phyloP scores from a whole-genome alignment of 2,329 filamentous ascomycete genomes.

The Arthrobotrys megalospora region DNA sequence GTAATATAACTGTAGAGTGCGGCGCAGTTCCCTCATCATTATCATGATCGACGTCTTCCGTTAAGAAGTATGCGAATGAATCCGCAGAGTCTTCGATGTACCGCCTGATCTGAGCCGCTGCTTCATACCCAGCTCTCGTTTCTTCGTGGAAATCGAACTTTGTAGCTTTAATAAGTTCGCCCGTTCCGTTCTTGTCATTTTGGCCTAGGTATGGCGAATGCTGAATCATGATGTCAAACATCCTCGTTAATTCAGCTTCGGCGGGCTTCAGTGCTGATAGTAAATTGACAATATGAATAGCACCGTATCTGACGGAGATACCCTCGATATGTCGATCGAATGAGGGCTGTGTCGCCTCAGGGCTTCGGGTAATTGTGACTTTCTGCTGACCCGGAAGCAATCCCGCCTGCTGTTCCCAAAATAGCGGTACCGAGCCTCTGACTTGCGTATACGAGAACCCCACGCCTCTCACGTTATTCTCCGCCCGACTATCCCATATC shows the following conservation, averaged over 20 bases:
- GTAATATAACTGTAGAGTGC: slow-evolving; percentile 77
- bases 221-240: slow-evolving; percentile 83
- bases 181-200: slow-evolving; percentile 70
- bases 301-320: slow-evolving; percentile 88
- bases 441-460: slow-evolving; percentile 95
- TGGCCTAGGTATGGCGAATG: slow-evolving; percentile 79
- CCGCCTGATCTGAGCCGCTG: slow-evolving; percentile 84
- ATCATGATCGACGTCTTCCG: slow-evolving; percentile 78
- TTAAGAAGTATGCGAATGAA: slow-evolving; percentile 91
- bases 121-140: slow-evolving; percentile 91
- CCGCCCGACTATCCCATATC: slow-evolving; percentile 76
- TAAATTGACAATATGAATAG: slow-evolving; percentile 92
- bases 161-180: slow-evolving; percentile 82
- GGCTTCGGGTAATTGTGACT: slow-evolving; percentile 88
- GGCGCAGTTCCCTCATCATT: slow-evolving; percentile 66
- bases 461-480: slow-evolving; percentile 66
- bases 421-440: slow-evolving; percentile 92
- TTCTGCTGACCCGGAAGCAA: slow-evolving; percentile 94
- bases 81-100: slow-evolving; percentile 85
- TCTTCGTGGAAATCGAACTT: slow-evolving; percentile 98
- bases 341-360: slow-evolving; percentile 90
- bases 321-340: slow-evolving; percentile 95
- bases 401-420: slow-evolving; percentile 95
- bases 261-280: slow-evolving; percentile 90
- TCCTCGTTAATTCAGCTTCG: slow-evolving; percentile 84